Percentiles rank a stretch among this genome's conserved stretches.
Conservation (phyloP, 2,329 filamentous ascomycete genomes). For the Trichoderma semiorbis region DNA sequence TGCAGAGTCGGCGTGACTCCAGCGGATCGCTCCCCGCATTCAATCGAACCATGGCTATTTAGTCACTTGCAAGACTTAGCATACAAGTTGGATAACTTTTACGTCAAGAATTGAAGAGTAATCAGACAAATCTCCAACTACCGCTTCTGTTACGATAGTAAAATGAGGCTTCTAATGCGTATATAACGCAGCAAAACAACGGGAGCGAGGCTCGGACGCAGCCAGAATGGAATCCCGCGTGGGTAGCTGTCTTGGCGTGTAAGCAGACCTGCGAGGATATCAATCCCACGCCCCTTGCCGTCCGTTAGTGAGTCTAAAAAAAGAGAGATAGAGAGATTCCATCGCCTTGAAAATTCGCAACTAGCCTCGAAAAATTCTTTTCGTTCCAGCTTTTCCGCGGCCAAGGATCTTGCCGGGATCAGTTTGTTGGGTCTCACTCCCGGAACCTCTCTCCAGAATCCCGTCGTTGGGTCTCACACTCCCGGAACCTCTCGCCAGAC, state of each 20-base stretch:
- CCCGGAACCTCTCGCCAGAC: neutral
- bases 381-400: neutral
- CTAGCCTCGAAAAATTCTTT: neutral
- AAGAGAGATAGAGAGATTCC: neutral
- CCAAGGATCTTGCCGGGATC: neutral
- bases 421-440: neutral
- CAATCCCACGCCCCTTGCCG: neutral
- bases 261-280: neutral
- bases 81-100: neutral
- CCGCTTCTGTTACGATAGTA: neutral
- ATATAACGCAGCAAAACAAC: neutral
- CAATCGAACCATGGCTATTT: neutral
- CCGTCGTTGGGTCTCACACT: neutral
- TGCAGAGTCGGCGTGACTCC: conserved; percentile 4
- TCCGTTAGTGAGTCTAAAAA: neutral
- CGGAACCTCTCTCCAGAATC: neutral
- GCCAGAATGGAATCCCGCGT: neutral
- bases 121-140: too few relatives aligned
- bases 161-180: neutral
- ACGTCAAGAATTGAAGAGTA: neutral
- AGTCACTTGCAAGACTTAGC: neutral
- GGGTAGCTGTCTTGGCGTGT: neutral
- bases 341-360: neutral
- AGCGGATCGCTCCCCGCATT: conserved; percentile 3
- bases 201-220: neutral